Evolutionary conservation across 257 asterid genomes (phyloP).

Genomic region (Ballota nigra): DNA sequence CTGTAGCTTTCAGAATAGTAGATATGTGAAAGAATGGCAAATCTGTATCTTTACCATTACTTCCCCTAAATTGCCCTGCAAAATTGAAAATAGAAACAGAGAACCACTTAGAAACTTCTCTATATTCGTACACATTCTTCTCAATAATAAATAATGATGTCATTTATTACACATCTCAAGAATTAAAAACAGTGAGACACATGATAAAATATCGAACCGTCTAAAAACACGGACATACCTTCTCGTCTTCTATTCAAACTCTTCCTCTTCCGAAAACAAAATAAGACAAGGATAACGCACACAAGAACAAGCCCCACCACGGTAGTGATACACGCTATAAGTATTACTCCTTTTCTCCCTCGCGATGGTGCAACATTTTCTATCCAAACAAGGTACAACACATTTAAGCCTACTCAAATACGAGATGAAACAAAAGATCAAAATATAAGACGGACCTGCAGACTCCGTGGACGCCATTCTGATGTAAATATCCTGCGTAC

Average conservation of each 20-base stretch:
- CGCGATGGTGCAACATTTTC: not conserved
- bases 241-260: not conserved
- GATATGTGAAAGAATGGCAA: conserved; percentile 7
- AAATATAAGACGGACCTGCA: not conserved
- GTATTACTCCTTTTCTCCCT: not conserved
- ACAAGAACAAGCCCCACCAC: not conserved
- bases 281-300: not conserved
- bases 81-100: not conserved
- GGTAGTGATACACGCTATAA: not conserved
- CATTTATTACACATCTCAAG: no score
- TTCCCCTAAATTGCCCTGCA: not conserved
- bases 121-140: not conserved
- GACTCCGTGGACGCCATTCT: conserved; percentile 26
- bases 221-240: not conserved
- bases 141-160: no score
- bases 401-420: not conserved
- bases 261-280: conserved; percentile 6
- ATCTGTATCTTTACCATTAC: not conserved
- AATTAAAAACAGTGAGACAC: no score
- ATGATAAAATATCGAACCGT: no score
- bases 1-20: not conserved
- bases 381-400: not conserved
- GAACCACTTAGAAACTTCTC: not conserved
- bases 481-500: conserved; percentile 31
- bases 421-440: not conserved